Evolutionary conservation across 192 early-diverging fungal genomes (phyloP).

Genomic region (Coemansia sp.): DNA sequence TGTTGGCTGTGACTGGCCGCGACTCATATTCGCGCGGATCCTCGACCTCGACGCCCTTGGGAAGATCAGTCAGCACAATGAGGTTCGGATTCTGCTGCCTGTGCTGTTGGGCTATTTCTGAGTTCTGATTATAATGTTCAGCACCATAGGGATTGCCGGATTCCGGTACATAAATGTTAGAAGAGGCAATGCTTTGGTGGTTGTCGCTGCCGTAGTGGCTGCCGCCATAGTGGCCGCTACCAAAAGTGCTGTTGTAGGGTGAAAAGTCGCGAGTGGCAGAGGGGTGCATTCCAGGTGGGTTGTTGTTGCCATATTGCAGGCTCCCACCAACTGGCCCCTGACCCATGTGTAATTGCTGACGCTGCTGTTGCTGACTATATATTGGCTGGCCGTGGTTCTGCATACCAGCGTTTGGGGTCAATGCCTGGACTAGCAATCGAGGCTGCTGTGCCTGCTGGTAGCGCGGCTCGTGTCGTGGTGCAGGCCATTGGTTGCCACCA

Average conservation of each 20-base stretch:
- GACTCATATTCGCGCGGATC: constrained; percentile 10
- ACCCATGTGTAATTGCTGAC: not conserved
- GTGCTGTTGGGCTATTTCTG: not conserved
- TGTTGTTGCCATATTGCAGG: not conserved
- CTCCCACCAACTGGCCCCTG: too few species aligned
- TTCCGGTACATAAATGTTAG: not conserved
- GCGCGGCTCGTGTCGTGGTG: constrained; percentile 4
- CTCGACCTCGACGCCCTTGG: constrained; percentile 12
- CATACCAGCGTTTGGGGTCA: too few species aligned
- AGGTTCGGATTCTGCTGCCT: not conserved
- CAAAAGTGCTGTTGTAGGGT: constrained; percentile 13
- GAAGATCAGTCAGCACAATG: constrained; percentile 12
- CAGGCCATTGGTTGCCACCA: constrained; percentile 3
- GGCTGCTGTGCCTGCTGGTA: constrained; percentile 9
- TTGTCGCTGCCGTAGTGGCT: not conserved
- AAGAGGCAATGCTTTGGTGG: constrained; percentile 10
- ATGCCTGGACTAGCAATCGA: too few species aligned
- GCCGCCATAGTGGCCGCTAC: not conserved
- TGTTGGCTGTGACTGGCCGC: constrained; percentile 21
- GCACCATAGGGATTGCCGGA: not conserved
- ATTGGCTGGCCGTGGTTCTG: constrained; percentile 13
- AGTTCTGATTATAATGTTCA: not conserved
- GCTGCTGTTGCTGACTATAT: constrained; percentile 12
- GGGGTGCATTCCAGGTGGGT: not conserved
- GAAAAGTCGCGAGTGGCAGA: constrained; percentile 6